These are phyloP conservation scores for Tetracladium setigerum DNA, from an alignment of 495 filamentous ascomycete genomes.

Conservation along the genomic window DNA sequence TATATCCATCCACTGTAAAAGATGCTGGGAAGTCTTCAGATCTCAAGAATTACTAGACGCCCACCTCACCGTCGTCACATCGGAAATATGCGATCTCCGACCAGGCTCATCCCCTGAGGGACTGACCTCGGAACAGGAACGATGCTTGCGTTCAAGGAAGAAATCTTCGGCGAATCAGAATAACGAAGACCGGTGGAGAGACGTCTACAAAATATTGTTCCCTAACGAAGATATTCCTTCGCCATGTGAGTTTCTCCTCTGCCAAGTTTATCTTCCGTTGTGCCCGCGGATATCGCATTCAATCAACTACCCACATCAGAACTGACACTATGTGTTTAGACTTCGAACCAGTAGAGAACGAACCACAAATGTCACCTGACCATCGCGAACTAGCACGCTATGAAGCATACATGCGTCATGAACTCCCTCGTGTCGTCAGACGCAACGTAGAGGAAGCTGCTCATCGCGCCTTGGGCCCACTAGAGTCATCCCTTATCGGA, in stretches of 20 bases:
- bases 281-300: too few species aligned
- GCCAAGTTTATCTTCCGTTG: too few species aligned
- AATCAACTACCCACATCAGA: neutral
- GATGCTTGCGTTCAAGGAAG: neutral
- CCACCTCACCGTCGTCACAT: conserved; percentile 1
- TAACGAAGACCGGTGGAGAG: neutral
- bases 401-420: conserved; percentile 8
- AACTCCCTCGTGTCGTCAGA: conserved; percentile 9
- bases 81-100: conserved; percentile 2
- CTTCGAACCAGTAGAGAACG: conserved; percentile 7
- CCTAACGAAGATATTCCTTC: neutral
- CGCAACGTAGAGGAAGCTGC: conserved; percentile 1
- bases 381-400: conserved; percentile 6
- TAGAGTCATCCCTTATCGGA: conserved; percentile 3
- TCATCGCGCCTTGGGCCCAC: conserved; percentile 1
- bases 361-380: conserved; percentile 4
- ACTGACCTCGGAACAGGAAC: conserved; percentile 5
- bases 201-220: neutral
- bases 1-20: conserved; percentile 1
- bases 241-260: neutral
- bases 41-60: conserved; percentile 1
- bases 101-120: conserved; percentile 3
- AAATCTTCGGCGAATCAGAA: neutral
- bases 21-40: conserved; percentile 10
- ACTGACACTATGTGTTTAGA: too few species aligned